These are phyloP conservation scores for Leccinum pallidistipes DNA, from an alignment of 1,284 basidiomycete genomes.

Conservation along the genomic window DNA sequence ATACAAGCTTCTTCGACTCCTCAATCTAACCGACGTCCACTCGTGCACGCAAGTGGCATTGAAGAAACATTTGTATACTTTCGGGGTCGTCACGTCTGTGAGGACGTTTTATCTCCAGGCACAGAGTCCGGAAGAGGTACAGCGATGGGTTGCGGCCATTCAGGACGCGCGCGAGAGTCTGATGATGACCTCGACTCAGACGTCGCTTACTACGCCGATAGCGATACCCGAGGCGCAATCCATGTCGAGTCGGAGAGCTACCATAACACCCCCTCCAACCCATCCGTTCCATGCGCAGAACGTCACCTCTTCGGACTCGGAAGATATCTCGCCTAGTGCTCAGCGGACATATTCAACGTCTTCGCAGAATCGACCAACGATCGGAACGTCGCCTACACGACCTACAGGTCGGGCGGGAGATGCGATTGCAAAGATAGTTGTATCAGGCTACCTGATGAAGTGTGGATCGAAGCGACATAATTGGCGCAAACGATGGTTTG, in stretches of 20 bases:
- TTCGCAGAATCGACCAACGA: slow-evolving; percentile 42
- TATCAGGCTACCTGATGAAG: slow-evolving; percentile 96
- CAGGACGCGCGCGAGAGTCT: slow-evolving; percentile 74
- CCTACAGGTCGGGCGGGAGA: slow-evolving; percentile 31
- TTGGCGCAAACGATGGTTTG: slow-evolving; percentile 96
- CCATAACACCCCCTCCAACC: slow-evolving; percentile 47
- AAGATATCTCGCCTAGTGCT: slow-evolving; percentile 55
- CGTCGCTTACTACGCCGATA: slow-evolving; percentile 45
- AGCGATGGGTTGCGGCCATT: slow-evolving; percentile 84
- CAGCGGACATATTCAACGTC: slow-evolving; percentile 39
- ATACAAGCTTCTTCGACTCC: slow-evolving; percentile 88
- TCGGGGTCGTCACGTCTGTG: slow-evolving; percentile 89
- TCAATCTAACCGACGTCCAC: slow-evolving; percentile 89
- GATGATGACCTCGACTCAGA: slow-evolving; percentile 58
- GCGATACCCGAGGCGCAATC: slow-evolving; percentile 49
- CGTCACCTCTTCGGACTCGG: slow-evolving; percentile 75
- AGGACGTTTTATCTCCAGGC: slow-evolving; percentile 96
- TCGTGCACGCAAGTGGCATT: slow-evolving; percentile 86
- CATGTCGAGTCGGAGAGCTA: slow-evolving; percentile 30
- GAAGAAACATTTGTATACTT: slow-evolving; percentile 88
- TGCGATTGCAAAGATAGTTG: slow-evolving; percentile 71
- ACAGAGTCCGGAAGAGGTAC: slow-evolving; percentile 66
- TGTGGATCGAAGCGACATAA: slow-evolving; percentile 90
- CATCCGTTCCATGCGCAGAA: slow-evolving; percentile 36
- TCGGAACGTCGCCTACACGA: slow-evolving; percentile 43